phyloP scores from a whole-genome alignment of 164 flowering plant genomes.

The Litsea cubeba region DNA sequence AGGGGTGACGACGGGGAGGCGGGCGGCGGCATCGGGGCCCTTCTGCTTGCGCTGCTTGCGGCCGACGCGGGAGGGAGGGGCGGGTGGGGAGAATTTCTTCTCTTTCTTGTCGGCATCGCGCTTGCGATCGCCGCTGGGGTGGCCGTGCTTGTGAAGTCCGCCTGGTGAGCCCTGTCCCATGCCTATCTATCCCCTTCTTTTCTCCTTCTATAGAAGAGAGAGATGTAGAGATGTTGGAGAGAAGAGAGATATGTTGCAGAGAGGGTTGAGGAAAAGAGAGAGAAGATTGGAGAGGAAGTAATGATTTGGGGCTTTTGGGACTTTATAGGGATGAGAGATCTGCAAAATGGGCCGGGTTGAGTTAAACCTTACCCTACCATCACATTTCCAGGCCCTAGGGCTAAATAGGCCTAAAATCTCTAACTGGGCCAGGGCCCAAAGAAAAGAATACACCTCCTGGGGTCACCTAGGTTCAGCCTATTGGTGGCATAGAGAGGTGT shows the following conservation, averaged over 20 bases:
- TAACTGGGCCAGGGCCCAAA: too few relatives aligned
- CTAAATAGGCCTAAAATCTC: too few relatives aligned
- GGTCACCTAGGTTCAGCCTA: too few relatives aligned
- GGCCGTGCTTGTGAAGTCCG: constrained; percentile 20
- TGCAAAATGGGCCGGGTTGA: too few relatives aligned
- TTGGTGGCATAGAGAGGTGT: too few relatives aligned
- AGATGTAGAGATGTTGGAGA: too few relatives aligned
- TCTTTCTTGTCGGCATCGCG: constrained; percentile 33
- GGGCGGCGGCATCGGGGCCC: constrained; percentile 38
- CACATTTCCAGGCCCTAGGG: too few relatives aligned
- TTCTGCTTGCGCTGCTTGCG: constrained; percentile 39
- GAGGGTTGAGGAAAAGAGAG: not conserved
- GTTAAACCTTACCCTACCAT: too few relatives aligned
- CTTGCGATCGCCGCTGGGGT: constrained; percentile 23
- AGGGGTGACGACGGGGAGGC: constrained; percentile 33
- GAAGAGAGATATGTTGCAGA: too few relatives aligned
- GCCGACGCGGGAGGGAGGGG: constrained; percentile 40
- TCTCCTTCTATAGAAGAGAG: too few relatives aligned
- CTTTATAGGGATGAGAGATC: not conserved
- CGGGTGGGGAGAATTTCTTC: constrained; percentile 36
- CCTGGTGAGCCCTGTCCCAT: constrained; percentile 41
- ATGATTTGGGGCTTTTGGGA: not conserved
- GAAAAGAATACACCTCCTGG: too few relatives aligned
- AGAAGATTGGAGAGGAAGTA: not conserved
- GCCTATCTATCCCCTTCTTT: not conserved